Evolutionary conservation across 2,329 filamentous ascomycete species (phyloP).

Genomic region (Aspergillus sp.): DNA sequence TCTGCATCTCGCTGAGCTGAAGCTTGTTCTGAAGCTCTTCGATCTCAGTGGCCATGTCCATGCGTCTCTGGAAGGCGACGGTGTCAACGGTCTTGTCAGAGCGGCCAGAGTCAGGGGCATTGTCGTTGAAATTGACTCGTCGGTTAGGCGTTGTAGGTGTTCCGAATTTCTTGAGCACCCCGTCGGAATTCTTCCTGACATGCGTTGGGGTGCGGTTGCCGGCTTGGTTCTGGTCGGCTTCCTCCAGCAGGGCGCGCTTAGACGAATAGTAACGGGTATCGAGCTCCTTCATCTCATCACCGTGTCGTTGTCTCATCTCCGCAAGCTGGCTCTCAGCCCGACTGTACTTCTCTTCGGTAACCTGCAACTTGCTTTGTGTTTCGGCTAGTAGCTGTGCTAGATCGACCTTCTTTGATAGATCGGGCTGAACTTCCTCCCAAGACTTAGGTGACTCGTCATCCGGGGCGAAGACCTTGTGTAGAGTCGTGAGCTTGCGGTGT

Average conservation of each 20-base stretch:
- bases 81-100: conserved; percentile 84
- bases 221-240: conserved; percentile 78
- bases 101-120: conserved; percentile 64
- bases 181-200: conserved; percentile 54
- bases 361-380: conserved; percentile 77
- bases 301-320: conserved; percentile 67
- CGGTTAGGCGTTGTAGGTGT: conserved; percentile 73
- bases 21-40: conserved; percentile 92
- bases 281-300: conserved; percentile 62
- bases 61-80: conserved; percentile 73
- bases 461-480: conserved; percentile 80
- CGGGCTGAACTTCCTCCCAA: conserved; percentile 62
- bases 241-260: conserved; percentile 71
- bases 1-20: conserved; percentile 91
- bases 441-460: conserved; percentile 57
- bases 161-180: conserved; percentile 55
- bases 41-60: conserved; percentile 84
- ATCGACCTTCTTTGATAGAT: conserved; percentile 62
- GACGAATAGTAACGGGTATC: conserved; percentile 56
- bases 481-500: conserved; percentile 68
- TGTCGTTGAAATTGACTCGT: conserved; percentile 59
- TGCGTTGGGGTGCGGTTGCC: conserved; percentile 68
- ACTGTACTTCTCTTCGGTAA: conserved; percentile 71
- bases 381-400: conserved; percentile 80
- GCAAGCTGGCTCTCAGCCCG: conserved; percentile 78